A percentile compares a stretch with the other conserved stretches of the same genome.
Evolutionary conservation across 1,284 basidiomycete species (phyloP).

Genomic region (Marasmius oreades): DNA sequence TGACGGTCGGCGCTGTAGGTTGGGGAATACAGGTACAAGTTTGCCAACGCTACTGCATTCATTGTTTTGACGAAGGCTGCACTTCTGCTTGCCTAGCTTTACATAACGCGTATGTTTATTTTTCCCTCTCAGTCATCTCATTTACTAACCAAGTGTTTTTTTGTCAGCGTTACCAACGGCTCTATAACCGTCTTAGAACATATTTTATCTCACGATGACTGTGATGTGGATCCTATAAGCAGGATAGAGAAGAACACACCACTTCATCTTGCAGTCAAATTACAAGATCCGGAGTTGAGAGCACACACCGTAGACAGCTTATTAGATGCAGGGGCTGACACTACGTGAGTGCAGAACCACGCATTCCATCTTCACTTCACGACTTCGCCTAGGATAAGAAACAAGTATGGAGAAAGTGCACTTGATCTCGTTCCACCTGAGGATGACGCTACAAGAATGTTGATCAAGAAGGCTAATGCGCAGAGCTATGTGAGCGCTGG

Average conservation of each 20-base stretch:
- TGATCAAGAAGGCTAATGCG: slow-evolving; percentile 51
- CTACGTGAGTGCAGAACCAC: slow-evolving; percentile 41
- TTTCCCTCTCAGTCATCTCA: not conserved
- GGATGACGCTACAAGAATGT: slow-evolving; percentile 40
- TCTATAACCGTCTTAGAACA: slow-evolving; percentile 68
- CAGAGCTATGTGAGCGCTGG: slow-evolving; percentile 33
- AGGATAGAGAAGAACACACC: slow-evolving; percentile 75
- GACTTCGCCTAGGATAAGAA: slow-evolving; percentile 53
- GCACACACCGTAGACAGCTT: slow-evolving; percentile 55
- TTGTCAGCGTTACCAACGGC: slow-evolving; percentile 46
- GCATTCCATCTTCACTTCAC: not conserved
- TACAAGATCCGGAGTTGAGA: slow-evolving; percentile 61
- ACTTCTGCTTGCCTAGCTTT: slow-evolving; percentile 46
- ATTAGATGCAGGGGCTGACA: slow-evolving; percentile 77
- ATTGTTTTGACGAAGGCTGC: not conserved
- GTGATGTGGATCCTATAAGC: slow-evolving; percentile 85
- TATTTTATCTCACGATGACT: slow-evolving; percentile 70
- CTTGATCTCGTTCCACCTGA: slow-evolving; percentile 53
- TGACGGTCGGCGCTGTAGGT: slow-evolving; percentile 31
- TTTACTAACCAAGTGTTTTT: not conserved
- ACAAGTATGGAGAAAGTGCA: slow-evolving; percentile 63
- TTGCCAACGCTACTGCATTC: not conserved
- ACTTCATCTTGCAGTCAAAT: slow-evolving; percentile 73
- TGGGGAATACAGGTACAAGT: slow-evolving; percentile 66
- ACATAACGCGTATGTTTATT: slow-evolving; percentile 69